Percentiles rank a stretch among this genome's conserved stretches.
Evolutionary conservation across 768 basidiomycete genomes (phyloP).

Genomic region (Mycena epipterygia): DNA sequence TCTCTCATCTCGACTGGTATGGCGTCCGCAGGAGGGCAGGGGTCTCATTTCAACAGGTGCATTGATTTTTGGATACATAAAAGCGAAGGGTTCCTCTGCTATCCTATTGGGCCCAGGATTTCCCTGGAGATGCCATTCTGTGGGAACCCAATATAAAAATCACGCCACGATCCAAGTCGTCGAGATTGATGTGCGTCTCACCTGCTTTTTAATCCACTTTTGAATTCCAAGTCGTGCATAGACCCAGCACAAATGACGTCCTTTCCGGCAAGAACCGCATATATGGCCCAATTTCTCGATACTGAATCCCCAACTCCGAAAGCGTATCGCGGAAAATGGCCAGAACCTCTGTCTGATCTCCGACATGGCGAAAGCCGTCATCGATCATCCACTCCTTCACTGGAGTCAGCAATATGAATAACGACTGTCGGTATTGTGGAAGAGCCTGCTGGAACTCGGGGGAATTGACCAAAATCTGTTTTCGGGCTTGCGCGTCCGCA

Average conservation of each 20-base stretch:
- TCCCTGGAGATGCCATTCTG: no score
- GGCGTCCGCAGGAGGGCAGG: no score
- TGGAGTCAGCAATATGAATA: constrained; percentile 68
- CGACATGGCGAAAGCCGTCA: constrained; percentile 71
- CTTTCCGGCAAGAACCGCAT: constrained; percentile 58
- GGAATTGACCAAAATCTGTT: constrained; percentile 49
- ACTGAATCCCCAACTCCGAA: constrained; percentile 57
- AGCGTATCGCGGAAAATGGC: constrained; percentile 56
- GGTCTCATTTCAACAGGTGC: no score
- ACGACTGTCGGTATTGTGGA: constrained; percentile 58
- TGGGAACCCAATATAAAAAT: no score
- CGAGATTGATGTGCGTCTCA: no score
- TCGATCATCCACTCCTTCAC: constrained; percentile 73
- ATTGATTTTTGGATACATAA: no score
- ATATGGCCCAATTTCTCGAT: constrained; percentile 60
- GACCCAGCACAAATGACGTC: constrained; percentile 34
- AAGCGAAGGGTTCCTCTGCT: no score
- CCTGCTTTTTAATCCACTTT: background rate
- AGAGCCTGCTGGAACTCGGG: constrained; percentile 58
- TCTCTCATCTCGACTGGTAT: no score
- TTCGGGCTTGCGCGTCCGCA: constrained; percentile 52
- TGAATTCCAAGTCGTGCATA: constrained; percentile 15
- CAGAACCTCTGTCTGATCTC: constrained; percentile 59
- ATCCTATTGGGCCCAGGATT: no score
- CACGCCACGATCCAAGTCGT: no score